Evolutionary conservation across 2,329 filamentous ascomycete species (phyloP).

Genomic region (Coleophoma cylindrospora): DNA sequence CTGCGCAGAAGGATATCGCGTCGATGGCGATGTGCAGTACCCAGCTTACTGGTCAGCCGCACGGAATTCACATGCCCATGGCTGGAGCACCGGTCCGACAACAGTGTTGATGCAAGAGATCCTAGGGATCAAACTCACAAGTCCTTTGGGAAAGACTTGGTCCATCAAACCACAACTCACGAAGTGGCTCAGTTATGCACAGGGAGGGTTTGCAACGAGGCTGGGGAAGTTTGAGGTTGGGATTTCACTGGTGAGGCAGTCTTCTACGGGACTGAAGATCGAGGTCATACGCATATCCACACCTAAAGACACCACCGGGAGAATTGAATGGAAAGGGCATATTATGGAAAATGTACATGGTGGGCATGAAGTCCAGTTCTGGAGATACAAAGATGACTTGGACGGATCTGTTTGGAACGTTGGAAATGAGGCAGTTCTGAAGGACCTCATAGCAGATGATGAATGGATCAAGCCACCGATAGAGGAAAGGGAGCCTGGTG

Average conservation of each 20-base stretch:
- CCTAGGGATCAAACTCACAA: slow-evolving; percentile 33
- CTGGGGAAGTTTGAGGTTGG: slow-evolving; percentile 29
- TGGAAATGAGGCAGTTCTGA: background rate
- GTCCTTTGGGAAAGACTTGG: slow-evolving; percentile 31
- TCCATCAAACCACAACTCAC: slow-evolving; percentile 32
- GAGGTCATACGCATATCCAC: slow-evolving; percentile 21
- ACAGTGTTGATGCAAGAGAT: slow-evolving; percentile 37
- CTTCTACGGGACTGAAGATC: slow-evolving; percentile 10
- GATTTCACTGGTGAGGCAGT: slow-evolving; percentile 9
- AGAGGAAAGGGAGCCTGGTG: slow-evolving; percentile 15
- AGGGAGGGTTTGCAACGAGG: slow-evolving; percentile 31
- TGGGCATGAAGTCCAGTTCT: slow-evolving; percentile 7
- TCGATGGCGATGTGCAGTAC: slow-evolving; percentile 32
- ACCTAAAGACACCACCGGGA: slow-evolving; percentile 18
- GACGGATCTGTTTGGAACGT: slow-evolving; percentile 7
- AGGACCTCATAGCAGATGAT: slow-evolving; percentile 13
- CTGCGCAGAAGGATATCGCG: slow-evolving; percentile 29
- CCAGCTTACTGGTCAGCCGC: slow-evolving; percentile 17
- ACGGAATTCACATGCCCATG: slow-evolving; percentile 41
- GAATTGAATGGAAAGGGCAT: slow-evolving; percentile 19
- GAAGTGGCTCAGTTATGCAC: slow-evolving; percentile 28
- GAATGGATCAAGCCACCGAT: slow-evolving; percentile 13
- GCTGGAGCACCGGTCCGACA: slow-evolving; percentile 42
- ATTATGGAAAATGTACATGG: slow-evolving; percentile 5
- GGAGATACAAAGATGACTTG: slow-evolving; percentile 11